Conservation (phyloP, 371 early-diverging fungal genomes). For the Mucor lusitanicus region DNA sequence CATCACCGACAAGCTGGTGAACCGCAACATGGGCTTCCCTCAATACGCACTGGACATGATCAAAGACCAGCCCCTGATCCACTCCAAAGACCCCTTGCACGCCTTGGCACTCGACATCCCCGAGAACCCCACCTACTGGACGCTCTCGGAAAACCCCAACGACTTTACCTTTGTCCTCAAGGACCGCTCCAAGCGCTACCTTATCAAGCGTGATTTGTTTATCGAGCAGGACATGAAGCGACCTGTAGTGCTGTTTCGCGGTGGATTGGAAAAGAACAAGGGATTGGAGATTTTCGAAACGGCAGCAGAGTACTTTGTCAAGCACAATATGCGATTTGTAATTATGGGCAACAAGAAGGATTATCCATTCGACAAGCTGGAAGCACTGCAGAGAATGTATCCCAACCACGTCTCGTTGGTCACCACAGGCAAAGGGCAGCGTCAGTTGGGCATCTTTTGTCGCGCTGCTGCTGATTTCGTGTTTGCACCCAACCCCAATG, state of each 20-base stretch:
- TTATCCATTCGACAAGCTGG: conserved; percentile 50
- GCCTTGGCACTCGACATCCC: conserved; percentile 15
- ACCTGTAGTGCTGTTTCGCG: conserved; percentile 58
- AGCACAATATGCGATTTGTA: conserved; percentile 54
- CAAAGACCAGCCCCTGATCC: conserved; percentile 16
- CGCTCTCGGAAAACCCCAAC: conserved; percentile 27
- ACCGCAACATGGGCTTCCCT: conserved; percentile 48
- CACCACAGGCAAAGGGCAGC: conserved; percentile 47
- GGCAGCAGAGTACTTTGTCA: conserved; percentile 43
- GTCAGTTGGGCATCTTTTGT: conserved; percentile 53
- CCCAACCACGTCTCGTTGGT: conserved; percentile 56
- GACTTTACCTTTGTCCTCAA: conserved; percentile 50
- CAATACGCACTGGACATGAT: conserved; percentile 36
- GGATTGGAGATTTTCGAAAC: conserved; percentile 51
- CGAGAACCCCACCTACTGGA: conserved; percentile 27
- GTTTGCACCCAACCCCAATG: conserved; percentile 55
- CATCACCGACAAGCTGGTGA: conserved; percentile 41
- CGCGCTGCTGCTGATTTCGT: conserved; percentile 68
- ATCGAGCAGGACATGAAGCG: conserved; percentile 47
- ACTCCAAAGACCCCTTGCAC: conserved; percentile 13
- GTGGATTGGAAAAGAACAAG: conserved; percentile 49
- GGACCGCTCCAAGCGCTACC: conserved; percentile 52
- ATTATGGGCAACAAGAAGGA: conserved; percentile 60
- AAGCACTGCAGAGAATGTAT: conserved; percentile 38
- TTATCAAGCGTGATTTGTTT: conserved; percentile 49